phyloP scores from a whole-genome alignment of 2,329 filamentous ascomycete species.

The Karstenula rhodostoma region DNA sequence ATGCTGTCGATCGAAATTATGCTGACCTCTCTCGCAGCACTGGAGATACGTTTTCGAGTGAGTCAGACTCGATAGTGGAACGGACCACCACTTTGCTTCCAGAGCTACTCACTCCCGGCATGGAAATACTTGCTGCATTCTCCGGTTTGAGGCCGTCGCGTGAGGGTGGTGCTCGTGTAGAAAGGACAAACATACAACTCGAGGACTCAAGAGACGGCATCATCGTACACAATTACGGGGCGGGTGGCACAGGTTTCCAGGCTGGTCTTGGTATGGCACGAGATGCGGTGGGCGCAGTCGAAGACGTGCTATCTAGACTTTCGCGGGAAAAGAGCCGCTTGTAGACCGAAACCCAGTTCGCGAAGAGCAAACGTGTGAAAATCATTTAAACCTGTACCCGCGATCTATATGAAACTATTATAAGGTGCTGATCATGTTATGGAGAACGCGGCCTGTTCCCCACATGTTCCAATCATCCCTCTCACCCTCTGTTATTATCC shows the following conservation, averaged over 20 bases:
- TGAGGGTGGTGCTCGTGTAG: slow-evolving; percentile 26
- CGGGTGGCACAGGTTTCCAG: slow-evolving; percentile 27
- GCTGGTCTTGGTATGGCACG: slow-evolving; percentile 29
- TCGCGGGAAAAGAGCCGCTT: slow-evolving; percentile 6
- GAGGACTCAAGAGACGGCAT: slow-evolving; percentile 9
- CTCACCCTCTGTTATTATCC: background rate
- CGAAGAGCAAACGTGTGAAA: too few relatives aligned
- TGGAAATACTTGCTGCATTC: slow-evolving; percentile 28
- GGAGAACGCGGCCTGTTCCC: too few relatives aligned
- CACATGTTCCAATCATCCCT: too few relatives aligned
- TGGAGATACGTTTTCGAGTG: slow-evolving; percentile 25
- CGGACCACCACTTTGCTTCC: slow-evolving; percentile 25
- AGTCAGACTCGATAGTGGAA: slow-evolving; percentile 24
- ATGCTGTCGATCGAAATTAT: background rate
- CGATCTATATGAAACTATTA: too few relatives aligned
- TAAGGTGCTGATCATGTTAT: too few relatives aligned
- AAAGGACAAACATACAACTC: slow-evolving; percentile 18
- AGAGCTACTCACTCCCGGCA: slow-evolving; percentile 20
- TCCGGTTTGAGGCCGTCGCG: slow-evolving; percentile 26
- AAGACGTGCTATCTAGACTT: slow-evolving; percentile 16
- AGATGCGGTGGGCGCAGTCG: slow-evolving; percentile 21
- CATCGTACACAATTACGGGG: slow-evolving; percentile 29
- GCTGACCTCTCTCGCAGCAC: slow-evolving; percentile 13
- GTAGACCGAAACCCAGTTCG: background rate
- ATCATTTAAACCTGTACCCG: too few relatives aligned